A percentile compares a stretch with the other conserved stretches of the same genome.
Conservation (phyloP, 1,284 basidiomycete species). For the Ustilago crameri region DNA sequence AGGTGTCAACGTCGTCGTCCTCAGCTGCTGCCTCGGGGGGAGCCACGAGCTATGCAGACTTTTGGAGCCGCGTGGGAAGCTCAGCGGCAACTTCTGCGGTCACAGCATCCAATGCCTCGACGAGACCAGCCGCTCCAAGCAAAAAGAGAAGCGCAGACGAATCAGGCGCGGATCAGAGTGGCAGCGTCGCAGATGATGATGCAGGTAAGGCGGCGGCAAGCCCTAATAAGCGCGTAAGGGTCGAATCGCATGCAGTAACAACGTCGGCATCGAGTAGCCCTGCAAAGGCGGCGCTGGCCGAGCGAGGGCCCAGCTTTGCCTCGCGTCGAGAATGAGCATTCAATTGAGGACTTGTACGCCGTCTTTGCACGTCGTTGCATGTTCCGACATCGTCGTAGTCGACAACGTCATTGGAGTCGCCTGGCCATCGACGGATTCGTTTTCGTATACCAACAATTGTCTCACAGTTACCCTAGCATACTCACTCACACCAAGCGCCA, state of each 20-base stretch:
- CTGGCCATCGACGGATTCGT: too few species aligned
- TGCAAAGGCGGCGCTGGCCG: conserved; percentile 30
- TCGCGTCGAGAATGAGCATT: conserved; percentile 9
- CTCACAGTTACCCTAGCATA: too few species aligned
- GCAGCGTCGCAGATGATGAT: not conserved
- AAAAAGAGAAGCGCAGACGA: conserved; percentile 46
- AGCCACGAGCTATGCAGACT: conserved; percentile 54
- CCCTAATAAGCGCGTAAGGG: conserved; percentile 41
- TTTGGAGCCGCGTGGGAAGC: conserved; percentile 54
- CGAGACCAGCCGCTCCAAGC: conserved; percentile 31
- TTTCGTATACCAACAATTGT: too few species aligned
- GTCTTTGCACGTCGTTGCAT: too few species aligned
- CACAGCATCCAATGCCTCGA: conserved; percentile 1
- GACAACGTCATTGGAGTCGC: too few species aligned
- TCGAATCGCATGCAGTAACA: conserved; percentile 18
- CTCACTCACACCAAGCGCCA: too few species aligned
- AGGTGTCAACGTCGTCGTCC: conserved; percentile 3
- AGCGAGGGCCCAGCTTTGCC: conserved; percentile 42
- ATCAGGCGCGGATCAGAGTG: conserved; percentile 1
- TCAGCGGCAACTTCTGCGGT: conserved; percentile 17
- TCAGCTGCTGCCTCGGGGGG: conserved; percentile 20
- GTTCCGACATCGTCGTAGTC: too few species aligned
- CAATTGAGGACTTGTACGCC: too few species aligned
- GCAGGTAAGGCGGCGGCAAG: conserved; percentile 1
- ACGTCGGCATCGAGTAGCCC: conserved; percentile 19